phyloP scores from a whole-genome alignment of 257 asterid species.

The Salvia splendens region DNA sequence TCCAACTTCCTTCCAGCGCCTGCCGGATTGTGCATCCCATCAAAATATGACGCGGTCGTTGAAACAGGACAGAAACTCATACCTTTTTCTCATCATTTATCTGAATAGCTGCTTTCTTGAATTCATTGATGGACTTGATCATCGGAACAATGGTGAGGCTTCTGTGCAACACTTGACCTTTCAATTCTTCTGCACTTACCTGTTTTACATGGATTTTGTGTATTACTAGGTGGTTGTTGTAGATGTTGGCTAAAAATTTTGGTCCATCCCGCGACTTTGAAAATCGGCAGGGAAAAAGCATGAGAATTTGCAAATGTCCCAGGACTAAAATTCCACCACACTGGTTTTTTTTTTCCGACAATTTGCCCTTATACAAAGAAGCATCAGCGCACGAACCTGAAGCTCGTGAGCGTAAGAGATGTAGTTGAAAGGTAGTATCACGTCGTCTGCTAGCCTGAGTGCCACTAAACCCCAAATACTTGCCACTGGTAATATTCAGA shows the following conservation, averaged over 20 bases:
- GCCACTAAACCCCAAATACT: constrained; percentile 83
- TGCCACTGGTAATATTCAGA: constrained; percentile 50
- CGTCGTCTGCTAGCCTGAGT: constrained; percentile 76
- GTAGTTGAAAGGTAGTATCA: constrained; percentile 75
- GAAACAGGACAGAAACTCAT: constrained; percentile 4
- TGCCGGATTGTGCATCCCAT: constrained; percentile 22
- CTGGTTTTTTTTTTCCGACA: too few relatives aligned
- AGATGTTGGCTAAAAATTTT: too few relatives aligned
- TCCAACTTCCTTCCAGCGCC: constrained; percentile 49
- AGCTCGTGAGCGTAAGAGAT: constrained; percentile 68
- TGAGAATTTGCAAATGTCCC: too few relatives aligned
- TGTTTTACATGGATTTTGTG: constrained; percentile 40
- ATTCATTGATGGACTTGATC: constrained; percentile 59
- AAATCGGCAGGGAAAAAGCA: too few relatives aligned
- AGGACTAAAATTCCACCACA: too few relatives aligned
- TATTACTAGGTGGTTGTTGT: too few relatives aligned
- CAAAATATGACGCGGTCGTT: background rate
- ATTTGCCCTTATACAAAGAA: too few relatives aligned
- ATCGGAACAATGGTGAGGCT: constrained; percentile 60
- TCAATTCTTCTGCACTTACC: constrained; percentile 61
- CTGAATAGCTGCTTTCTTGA: constrained; percentile 56
- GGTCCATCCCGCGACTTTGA: too few relatives aligned
- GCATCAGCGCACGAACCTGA: constrained; percentile 44
- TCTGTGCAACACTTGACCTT: constrained; percentile 44
- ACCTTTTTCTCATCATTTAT: constrained; percentile 63